phyloP scores from a whole-genome alignment of 1,284 basidiomycete species.

The Apiotrichum laibachii region DNA sequence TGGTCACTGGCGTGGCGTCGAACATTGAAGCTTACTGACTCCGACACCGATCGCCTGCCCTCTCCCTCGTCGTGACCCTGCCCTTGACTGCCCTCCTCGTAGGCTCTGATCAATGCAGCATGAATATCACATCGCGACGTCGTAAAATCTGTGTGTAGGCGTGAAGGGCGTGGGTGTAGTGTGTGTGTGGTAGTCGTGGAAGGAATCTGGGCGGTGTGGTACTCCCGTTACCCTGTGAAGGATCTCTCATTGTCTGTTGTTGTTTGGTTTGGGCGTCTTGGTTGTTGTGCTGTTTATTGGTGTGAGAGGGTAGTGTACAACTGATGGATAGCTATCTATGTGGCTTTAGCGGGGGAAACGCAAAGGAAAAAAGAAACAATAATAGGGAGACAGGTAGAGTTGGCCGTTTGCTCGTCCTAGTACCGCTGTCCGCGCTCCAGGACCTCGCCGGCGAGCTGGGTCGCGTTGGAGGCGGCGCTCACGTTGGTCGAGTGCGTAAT shows the following conservation, averaged over 20 bases:
- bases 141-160: neutral
- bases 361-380: neutral
- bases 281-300: too few species aligned
- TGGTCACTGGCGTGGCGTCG: too few species aligned
- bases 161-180: neutral
- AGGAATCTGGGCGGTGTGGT: too few species aligned
- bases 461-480: constrained; percentile 4
- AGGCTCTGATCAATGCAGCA: constrained; percentile 3
- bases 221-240: too few species aligned
- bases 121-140: neutral
- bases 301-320: too few species aligned
- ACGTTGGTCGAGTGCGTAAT: constrained; percentile 4
- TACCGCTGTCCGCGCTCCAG: constrained; percentile 1
- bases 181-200: neutral
- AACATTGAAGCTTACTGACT: too few species aligned
- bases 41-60: too few species aligned
- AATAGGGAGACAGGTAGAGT: too few species aligned
- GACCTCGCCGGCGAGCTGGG: constrained; percentile 3
- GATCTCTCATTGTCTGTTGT: neutral
- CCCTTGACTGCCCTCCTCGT: neutral
- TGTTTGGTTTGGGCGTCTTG: neutral
- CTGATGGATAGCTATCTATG: too few species aligned
- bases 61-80: neutral
- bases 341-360: neutral
- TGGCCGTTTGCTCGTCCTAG: neutral